Evolutionary conservation across 306 rosid genomes (phyloP).

Genomic region (Nissolia schottii): DNA sequence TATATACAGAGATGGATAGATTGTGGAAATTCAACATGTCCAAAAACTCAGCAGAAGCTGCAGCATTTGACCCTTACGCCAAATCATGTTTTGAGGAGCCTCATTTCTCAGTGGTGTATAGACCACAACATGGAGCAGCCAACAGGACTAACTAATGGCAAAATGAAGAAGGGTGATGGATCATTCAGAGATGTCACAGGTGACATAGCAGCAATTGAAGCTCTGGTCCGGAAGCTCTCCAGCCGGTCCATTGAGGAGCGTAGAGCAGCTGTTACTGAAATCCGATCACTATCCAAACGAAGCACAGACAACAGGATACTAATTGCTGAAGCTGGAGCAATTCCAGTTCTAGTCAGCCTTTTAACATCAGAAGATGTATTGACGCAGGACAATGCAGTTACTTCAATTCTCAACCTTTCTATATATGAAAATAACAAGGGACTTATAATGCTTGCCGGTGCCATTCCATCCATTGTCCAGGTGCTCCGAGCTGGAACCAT

Average conservation of each 20-base stretch:
- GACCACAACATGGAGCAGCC: conserved; percentile 83
- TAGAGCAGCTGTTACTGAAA: conserved; percentile 71
- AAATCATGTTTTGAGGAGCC: conserved; percentile 87
- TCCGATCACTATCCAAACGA: conserved; percentile 86
- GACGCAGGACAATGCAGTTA: conserved; percentile 90
- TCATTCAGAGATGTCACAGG: conserved; percentile 81
- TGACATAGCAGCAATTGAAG: conserved; percentile 72
- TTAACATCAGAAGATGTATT: conserved; percentile 66
- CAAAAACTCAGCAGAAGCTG: conserved; percentile 97
- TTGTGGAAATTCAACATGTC: conserved; percentile 82
- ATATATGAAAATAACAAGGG: conserved; percentile 89
- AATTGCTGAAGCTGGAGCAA: conserved; percentile 92
- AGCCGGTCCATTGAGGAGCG: conserved; percentile 64
- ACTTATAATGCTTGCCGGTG: conserved; percentile 94
- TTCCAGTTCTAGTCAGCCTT: conserved; percentile 77
- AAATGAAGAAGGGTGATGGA: conserved; percentile 82
- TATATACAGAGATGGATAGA: conserved; percentile 97
- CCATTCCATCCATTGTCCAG: conserved; percentile 90
- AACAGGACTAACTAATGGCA: conserved; percentile 76
- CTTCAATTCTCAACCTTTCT: conserved; percentile 90
- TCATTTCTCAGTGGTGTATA: conserved; percentile 81
- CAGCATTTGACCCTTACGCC: conserved; percentile 80
- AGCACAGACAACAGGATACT: conserved; percentile 93
- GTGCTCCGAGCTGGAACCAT: conserved; percentile 86
- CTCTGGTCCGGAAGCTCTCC: conserved; percentile 66